phyloP scores from a whole-genome alignment of 1,139 yeast genomes.

The Geotrichum reessii region DNA sequence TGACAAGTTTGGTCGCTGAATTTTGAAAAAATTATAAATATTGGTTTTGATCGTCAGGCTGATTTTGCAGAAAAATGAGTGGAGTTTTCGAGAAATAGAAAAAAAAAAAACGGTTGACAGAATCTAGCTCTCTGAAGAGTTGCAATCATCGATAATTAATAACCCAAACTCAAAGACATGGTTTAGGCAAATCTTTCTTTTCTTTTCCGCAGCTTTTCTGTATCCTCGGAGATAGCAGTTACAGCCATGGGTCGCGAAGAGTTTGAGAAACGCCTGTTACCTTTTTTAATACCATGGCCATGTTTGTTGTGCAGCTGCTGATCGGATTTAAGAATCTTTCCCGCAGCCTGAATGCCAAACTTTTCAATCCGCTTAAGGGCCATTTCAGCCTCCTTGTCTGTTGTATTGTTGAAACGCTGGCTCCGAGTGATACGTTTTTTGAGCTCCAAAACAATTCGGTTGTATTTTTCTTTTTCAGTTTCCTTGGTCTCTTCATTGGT shows the following conservation, averaged over 20 bases:
- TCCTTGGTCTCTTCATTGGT: slow-evolving; percentile 39
- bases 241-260: neutral
- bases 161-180: neutral
- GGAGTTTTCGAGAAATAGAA: too few species aligned
- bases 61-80: too few species aligned
- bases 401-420: slow-evolving; percentile 58
- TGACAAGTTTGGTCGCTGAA: too few species aligned
- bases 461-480: slow-evolving; percentile 22
- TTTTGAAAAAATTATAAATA: too few species aligned
- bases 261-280: neutral
- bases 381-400: slow-evolving; percentile 44
- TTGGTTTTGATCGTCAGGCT: too few species aligned
- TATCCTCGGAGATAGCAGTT: neutral
- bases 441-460: slow-evolving; percentile 56
- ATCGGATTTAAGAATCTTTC: neutral
- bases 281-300: neutral
- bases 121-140: neutral
- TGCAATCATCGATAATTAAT: neutral
- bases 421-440: slow-evolving; percentile 66
- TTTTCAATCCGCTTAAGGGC: slow-evolving; percentile 62
- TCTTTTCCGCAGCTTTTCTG: slow-evolving; percentile 6
- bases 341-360: slow-evolving; percentile 60
- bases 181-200: slow-evolving; percentile 6
- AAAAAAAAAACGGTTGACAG: neutral
- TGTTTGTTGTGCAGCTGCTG: neutral